Evolutionary conservation across 1,284 basidiomycete species (phyloP).

Genomic region (Cryptococcus sp.): DNA sequence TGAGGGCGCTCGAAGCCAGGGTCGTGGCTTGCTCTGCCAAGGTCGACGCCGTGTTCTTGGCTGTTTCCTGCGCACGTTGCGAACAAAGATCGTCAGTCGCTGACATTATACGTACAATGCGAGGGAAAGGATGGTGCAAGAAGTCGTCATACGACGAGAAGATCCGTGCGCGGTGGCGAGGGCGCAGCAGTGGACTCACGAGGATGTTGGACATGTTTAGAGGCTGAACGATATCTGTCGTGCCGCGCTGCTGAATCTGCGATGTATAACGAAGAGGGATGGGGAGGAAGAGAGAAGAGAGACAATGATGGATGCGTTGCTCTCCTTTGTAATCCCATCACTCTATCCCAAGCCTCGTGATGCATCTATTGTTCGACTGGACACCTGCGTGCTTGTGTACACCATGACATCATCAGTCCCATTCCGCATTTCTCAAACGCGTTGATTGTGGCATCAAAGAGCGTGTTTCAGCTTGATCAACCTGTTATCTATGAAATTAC

Average conservation of each 20-base stretch:
- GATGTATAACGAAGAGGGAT: too few species aligned
- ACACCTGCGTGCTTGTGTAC: background rate
- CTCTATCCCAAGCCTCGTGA: too few species aligned
- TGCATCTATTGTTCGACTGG: too few species aligned
- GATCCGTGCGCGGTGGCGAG: too few species aligned
- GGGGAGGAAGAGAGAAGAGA: too few species aligned
- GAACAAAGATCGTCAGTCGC: background rate
- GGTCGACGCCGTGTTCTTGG: conserved; percentile 14
- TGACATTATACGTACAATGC: background rate
- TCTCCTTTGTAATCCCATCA: too few species aligned
- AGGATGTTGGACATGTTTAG: background rate
- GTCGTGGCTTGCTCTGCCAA: conserved; percentile 18
- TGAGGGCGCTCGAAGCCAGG: conserved; percentile 13
- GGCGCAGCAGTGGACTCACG: background rate
- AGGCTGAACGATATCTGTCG: too few species aligned
- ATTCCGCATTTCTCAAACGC: conserved; percentile 1
- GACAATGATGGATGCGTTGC: too few species aligned
- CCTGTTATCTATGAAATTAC: background rate
- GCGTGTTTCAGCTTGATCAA: background rate
- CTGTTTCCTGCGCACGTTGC: conserved; percentile 4
- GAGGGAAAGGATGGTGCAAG: background rate
- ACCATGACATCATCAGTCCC: conserved; percentile 5
- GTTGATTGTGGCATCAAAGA: background rate
- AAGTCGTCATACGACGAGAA: background rate
- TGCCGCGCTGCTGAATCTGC: too few species aligned